Evolutionary conservation across 768 basidiomycete species (phyloP).

Genomic region (Bullera alba): DNA sequence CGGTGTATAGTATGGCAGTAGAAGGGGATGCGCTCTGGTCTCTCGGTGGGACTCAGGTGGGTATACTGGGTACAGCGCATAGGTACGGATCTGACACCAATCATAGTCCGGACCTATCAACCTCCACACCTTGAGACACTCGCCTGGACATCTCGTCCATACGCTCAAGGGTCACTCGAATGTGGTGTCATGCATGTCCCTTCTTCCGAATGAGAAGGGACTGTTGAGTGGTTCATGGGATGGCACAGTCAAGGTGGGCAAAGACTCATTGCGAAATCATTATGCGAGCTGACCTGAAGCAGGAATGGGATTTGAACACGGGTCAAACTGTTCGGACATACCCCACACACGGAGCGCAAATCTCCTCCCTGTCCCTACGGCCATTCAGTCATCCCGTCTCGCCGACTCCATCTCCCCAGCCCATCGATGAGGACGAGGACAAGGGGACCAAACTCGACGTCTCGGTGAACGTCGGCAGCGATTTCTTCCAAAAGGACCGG

Average conservation of each 20-base stretch:
- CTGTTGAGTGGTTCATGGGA: constrained; percentile 94
- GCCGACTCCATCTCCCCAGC: constrained; percentile 30
- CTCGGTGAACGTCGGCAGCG: constrained; percentile 18
- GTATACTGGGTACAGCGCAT: constrained; percentile 31
- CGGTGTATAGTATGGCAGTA: constrained; percentile 84
- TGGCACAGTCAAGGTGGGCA: constrained; percentile 70
- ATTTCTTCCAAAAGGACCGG: constrained; percentile 15
- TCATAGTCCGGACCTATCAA: constrained; percentile 79
- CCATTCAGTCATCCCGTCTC: constrained; percentile 51
- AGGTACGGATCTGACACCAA: not conserved
- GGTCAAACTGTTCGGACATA: constrained; percentile 72
- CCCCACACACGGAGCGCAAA: constrained; percentile 73
- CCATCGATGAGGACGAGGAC: constrained; percentile 5
- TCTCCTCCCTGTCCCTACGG: constrained; percentile 70
- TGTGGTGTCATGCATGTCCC: constrained; percentile 74
- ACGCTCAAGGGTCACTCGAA: constrained; percentile 61
- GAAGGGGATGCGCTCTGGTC: constrained; percentile 92
- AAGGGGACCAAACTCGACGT: constrained; percentile 7
- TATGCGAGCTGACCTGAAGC: constrained; percentile 5
- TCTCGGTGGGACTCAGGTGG: constrained; percentile 76
- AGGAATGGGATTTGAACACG: constrained; percentile 99
- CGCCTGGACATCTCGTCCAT: constrained; percentile 71
- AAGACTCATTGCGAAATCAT: not conserved
- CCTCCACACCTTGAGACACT: constrained; percentile 85
- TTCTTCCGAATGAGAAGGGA: constrained; percentile 74